phyloP scores from a whole-genome alignment of 805 yeast genomes.

The Jamesozyma rosinii region DNA sequence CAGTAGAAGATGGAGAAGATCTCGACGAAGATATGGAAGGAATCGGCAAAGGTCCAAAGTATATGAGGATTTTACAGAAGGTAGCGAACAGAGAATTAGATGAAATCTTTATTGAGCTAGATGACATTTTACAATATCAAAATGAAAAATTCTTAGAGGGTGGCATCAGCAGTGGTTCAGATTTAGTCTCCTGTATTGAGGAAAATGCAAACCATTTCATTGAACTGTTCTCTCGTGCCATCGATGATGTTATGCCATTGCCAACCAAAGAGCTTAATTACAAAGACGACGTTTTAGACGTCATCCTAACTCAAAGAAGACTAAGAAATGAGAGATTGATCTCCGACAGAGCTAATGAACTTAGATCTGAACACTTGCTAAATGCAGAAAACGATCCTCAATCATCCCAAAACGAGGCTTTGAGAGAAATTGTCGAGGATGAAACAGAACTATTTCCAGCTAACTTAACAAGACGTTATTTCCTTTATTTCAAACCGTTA shows the following conservation, averaged over 20 bases:
- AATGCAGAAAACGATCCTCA: constrained; percentile 22
- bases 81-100: constrained; percentile 76
- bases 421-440: constrained; percentile 30
- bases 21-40: constrained; percentile 24
- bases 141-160: constrained; percentile 32
- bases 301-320: constrained; percentile 81
- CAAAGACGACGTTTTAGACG: constrained; percentile 86
- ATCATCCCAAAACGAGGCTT: constrained; percentile 23
- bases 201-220: constrained; percentile 71
- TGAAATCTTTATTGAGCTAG: constrained; percentile 65
- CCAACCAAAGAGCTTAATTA: constrained; percentile 75
- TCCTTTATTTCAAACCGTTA: constrained; percentile 77
- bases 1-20: constrained; percentile 13
- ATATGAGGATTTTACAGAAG: constrained; percentile 61
- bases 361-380: constrained; percentile 34
- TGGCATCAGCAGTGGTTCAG: constrained; percentile 11
- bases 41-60: constrained; percentile 52
- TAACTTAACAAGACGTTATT: constrained; percentile 76
- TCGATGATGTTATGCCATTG: constrained; percentile 73
- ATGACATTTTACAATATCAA: constrained; percentile 71
- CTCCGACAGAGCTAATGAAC: constrained; percentile 58
- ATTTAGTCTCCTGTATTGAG: constrained; percentile 35
- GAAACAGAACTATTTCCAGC: constrained; percentile 66
- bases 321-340: constrained; percentile 68
- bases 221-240: constrained; percentile 64